Evolutionary conservation across 495 filamentous ascomycete genomes (phyloP), one percentile per base, ranked within the genome.

Genomic region (Hypoxylon subgilvum): DNA sequence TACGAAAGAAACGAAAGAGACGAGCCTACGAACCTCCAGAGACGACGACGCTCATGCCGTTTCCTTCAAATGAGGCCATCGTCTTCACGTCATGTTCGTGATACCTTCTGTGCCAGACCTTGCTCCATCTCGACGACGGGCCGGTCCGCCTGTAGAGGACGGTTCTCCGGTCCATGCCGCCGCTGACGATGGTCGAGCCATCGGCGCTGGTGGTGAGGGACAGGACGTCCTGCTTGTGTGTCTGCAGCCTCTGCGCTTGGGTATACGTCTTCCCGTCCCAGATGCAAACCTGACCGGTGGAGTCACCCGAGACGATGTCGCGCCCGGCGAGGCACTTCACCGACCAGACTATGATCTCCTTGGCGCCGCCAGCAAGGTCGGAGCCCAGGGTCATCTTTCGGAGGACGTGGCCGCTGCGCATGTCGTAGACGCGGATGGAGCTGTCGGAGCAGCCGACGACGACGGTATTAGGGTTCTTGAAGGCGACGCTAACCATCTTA

Each of bases 51-150:
- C 91, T 97, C 67, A 96, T 82, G 32, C 82, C 82, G 47, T 83
- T 88, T 13, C 86, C 85, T 70, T 97, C 92, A 47, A 90, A 97
- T 12, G 89, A 84, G 41, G 92, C 91, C 83, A 99, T 90, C 10
- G 92, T 84, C 74, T 97, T 96, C 58, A 97, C 91, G 77, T 99
- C 94, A 68, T 97, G 91, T 10, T 81, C 82, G 66, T 99, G 95
- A 66, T 89, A 89, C 66, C 91, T 80, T 51, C 86, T 77, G 63
- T 96, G 90, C 60, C 83, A 85, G n/a, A 89, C 75, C 73, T 94
- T 91, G 9, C 83, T 85, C 95, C 95, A 97, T 67, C 88, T 79
- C 3, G 71, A 65, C 23, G 75, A 76, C 42, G 84, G 82, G 43
- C 83, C 81, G 53, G 79, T 81, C 39, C 82, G 81, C 72, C 84